Conservation (phyloP, 768 basidiomycete genomes). For the Hemileccinum rubropunctum region DNA sequence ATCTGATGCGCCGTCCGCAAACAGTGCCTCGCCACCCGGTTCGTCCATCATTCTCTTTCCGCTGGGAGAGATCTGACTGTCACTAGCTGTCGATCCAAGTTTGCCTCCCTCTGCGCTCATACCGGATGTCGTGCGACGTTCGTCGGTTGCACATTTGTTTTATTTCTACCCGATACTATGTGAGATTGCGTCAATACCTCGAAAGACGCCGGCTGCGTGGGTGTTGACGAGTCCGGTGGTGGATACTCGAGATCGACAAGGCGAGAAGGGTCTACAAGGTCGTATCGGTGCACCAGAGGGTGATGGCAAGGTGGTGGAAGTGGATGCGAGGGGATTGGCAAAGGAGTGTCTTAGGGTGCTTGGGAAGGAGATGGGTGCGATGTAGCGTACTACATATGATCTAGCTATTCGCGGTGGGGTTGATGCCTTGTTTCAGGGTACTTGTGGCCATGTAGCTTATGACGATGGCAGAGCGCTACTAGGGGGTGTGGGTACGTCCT, state of each 20-base stretch:
- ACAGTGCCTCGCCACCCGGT: conserved; percentile 60
- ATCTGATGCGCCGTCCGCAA: conserved; percentile 59
- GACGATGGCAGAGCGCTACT: conserved; percentile 11
- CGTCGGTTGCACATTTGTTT: conserved; percentile 81
- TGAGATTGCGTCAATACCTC: conserved; percentile 72
- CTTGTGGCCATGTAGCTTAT: not conserved
- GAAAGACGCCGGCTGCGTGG: conserved; percentile 69
- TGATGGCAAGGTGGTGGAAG: conserved; percentile 36
- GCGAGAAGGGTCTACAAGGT: conserved; percentile 9
- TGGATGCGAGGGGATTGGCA: conserved; percentile 67
- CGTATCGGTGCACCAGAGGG: conserved; percentile 22
- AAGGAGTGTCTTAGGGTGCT: conserved; percentile 65
- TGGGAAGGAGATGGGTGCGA: conserved; percentile 69
- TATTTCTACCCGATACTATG: conserved; percentile 80
- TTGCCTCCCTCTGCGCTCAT: conserved; percentile 55
- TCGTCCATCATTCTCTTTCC: conserved; percentile 13
- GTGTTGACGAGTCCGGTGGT: conserved; percentile 28
- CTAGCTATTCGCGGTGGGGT: not conserved
- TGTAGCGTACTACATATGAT: conserved; percentile 12
- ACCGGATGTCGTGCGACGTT: conserved; percentile 70
- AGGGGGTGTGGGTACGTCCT: conserved; percentile 29
- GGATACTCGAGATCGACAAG: conserved; percentile 9
- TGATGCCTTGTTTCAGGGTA: not conserved
- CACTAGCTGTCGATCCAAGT: conserved; percentile 39
- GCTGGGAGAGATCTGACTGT: not conserved